These are phyloP conservation scores for Cladosporium colombiae DNA, from an alignment of 2,329 filamentous ascomycete species.

Conservation along the genomic window DNA sequence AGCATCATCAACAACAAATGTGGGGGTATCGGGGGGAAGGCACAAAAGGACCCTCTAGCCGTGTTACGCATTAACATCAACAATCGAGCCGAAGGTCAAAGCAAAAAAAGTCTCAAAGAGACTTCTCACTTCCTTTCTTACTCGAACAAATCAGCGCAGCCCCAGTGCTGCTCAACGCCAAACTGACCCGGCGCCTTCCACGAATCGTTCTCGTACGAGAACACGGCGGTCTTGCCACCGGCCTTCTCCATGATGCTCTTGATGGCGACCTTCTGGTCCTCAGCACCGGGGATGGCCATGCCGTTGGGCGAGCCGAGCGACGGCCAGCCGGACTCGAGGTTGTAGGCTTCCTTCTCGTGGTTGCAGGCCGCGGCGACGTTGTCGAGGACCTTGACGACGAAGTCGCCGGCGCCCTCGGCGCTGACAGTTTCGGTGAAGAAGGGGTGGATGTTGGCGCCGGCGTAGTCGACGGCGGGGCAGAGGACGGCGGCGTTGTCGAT, in stretches of 20 bases:
- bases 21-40: neutral
- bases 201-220: slow-evolving; percentile 74
- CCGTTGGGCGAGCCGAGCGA: slow-evolving; percentile 69
- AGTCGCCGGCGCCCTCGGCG: slow-evolving; percentile 69
- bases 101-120: neutral
- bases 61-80: neutral
- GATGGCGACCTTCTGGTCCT: slow-evolving; percentile 73
- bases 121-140: neutral
- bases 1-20: neutral
- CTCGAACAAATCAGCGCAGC: slow-evolving; percentile 51
- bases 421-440: slow-evolving; percentile 80
- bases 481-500: slow-evolving; percentile 61
- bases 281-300: slow-evolving; percentile 64
- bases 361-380: slow-evolving; percentile 71
- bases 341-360: slow-evolving; percentile 67
- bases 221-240: slow-evolving; percentile 73
- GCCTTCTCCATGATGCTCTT: slow-evolving; percentile 65
- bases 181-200: slow-evolving; percentile 77
- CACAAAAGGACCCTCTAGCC: neutral
- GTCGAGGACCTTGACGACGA: slow-evolving; percentile 72
- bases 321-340: slow-evolving; percentile 93
- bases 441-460: slow-evolving; percentile 85
- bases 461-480: slow-evolving; percentile 74
- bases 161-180: slow-evolving; percentile 79
- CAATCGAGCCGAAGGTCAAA: neutral